Base-by-base conservation (phyloP, 106 monocot species). In the Hemerocallis citrina region DNA sequence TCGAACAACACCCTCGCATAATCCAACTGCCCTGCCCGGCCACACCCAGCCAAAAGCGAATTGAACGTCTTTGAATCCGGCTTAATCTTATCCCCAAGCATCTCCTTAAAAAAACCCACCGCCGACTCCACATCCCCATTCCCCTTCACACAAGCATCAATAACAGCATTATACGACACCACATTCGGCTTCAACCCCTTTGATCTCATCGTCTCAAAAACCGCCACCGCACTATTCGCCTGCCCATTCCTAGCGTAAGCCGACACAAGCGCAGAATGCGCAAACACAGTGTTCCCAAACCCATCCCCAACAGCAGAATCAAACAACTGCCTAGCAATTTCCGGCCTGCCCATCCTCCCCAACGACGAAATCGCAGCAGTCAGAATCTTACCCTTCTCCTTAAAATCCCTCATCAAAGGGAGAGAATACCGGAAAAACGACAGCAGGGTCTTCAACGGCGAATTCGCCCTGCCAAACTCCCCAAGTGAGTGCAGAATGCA, bases 51-150 rank as follows among this genome's bases (percentile, higher is more conserved):
- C 20, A 96, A 78, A 38, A 96, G 70, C 2, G 95, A 96, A 55
- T 96, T 96, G 64, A 96, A 96, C 7, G 95, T 96, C 64, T 87
- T 87, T 52, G 84, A 57, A 70, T 96, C 95, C 1, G 95, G 95
- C 6, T 70, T 73, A 9, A 96, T 74, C 23, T 90, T 90, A 60
- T 66, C 54, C 33, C 64, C 76, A n/a, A 86, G 31, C 94, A 94
- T 94, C 74, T 94, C 85, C 5, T 80, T 68, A 56, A 82, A 94
- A 41, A 89, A 65, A 52, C 75, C 76, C 5, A 77, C 61, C 1
- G 83, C 86, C 36, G 72, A 9, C 22, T 76, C 74, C 34, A 86
- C 75, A 57, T 86, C 83, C 25, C 73, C 80, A 2, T 80, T 83
- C 4, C 83, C 85, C 68, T 95, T 95, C n/a, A 78, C 90, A 17